Evolutionary conservation across 441 rosid genomes (phyloP).

Genomic region (Omphalea diandra): DNA sequence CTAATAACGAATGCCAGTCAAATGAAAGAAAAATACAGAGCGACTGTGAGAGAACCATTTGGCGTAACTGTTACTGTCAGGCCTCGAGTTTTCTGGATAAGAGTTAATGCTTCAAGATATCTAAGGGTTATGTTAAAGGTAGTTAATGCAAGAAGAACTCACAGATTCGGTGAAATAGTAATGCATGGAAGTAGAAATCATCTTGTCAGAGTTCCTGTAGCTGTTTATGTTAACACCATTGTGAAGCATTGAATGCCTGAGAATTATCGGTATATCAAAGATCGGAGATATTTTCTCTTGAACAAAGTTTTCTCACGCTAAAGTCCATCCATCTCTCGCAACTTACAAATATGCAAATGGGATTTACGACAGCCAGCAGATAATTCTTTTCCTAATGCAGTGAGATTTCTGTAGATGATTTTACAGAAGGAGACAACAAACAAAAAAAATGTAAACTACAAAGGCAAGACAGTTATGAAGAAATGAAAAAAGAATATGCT

Average conservation of each 20-base stretch:
- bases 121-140: slow-evolving; percentile 31
- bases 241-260: slow-evolving; percentile 16
- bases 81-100: slow-evolving; percentile 31
- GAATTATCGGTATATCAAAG: background rate
- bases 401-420: background rate
- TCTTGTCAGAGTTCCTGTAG: slow-evolving; percentile 46
- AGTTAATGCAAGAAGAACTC: slow-evolving; percentile 30
- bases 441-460: background rate
- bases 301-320: background rate
- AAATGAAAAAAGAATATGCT: background rate
- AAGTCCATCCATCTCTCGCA: background rate
- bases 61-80: slow-evolving; percentile 38
- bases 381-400: background rate
- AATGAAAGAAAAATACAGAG: slow-evolving; percentile 49
- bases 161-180: slow-evolving; percentile 47
- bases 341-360: background rate
- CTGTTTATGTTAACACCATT: slow-evolving; percentile 38
- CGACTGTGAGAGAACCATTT: slow-evolving; percentile 33
- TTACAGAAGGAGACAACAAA: background rate
- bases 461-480: background rate
- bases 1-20: slow-evolving; percentile 46
- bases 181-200: slow-evolving; percentile 40
- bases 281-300: background rate
- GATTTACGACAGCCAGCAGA: background rate
- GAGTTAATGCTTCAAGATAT: slow-evolving; percentile 34